These are phyloP conservation scores for Onygenales sp. DNA, from an alignment of 2,329 filamentous ascomycete genomes.

Conservation along the genomic window DNA sequence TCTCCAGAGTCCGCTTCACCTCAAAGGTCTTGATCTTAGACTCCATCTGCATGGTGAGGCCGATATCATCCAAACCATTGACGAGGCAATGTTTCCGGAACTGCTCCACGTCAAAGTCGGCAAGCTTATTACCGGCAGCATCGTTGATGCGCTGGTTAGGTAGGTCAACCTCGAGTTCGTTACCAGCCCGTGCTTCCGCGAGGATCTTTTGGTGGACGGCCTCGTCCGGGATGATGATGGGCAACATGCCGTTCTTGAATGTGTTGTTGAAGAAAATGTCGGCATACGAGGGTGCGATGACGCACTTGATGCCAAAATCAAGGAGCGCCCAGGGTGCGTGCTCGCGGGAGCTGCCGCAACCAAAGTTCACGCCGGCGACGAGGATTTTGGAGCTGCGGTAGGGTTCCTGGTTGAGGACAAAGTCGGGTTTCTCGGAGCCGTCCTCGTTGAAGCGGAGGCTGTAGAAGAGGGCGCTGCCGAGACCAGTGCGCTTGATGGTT, in stretches of 20 bases:
- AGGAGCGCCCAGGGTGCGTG: slow-evolving; percentile 95
- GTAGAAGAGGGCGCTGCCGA: slow-evolving; percentile 80
- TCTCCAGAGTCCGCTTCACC: slow-evolving; percentile 62
- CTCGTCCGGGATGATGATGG: slow-evolving; percentile 63
- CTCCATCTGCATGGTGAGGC: slow-evolving; percentile 83
- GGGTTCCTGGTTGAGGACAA: slow-evolving; percentile 82
- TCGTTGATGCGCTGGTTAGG: slow-evolving; percentile 75
- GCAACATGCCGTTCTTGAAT: slow-evolving; percentile 99
- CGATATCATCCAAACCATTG: slow-evolving; percentile 93
- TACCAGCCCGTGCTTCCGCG: slow-evolving; percentile 65
- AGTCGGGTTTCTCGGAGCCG: slow-evolving; percentile 65
- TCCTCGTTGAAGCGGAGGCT: slow-evolving; percentile 68
- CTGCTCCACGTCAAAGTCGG: slow-evolving; percentile 76
- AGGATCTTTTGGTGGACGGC: slow-evolving; percentile 60
- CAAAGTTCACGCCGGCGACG: slow-evolving; percentile 87
- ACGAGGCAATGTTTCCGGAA: slow-evolving; percentile 91
- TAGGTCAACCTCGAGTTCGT: slow-evolving; percentile 83
- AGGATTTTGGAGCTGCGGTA: slow-evolving; percentile 81
- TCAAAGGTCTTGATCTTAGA: slow-evolving; percentile 83
- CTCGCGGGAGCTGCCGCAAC: slow-evolving; percentile 84
- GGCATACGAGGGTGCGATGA: slow-evolving; percentile 79
- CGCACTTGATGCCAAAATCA: slow-evolving; percentile 89
- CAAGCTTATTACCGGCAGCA: slow-evolving; percentile 61
- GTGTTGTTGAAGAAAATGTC: slow-evolving; percentile 99
- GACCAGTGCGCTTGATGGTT: slow-evolving; percentile 95